These are phyloP conservation scores for Dalechampia spathulata DNA, from an alignment of 441 rosid genomes.

Conservation along the genomic window DNA sequence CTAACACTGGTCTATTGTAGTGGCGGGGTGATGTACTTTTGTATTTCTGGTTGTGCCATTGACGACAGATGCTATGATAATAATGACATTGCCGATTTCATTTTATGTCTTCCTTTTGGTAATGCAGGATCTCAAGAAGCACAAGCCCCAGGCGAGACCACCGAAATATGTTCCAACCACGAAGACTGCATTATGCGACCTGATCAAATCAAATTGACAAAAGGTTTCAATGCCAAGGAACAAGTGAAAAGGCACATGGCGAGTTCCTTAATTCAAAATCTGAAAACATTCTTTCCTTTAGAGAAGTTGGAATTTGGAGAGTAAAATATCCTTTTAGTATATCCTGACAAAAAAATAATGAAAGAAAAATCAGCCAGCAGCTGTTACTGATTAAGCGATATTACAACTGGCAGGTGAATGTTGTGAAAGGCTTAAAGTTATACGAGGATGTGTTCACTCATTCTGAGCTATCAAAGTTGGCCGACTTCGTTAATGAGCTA, in stretches of 20 bases:
- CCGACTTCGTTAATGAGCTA: constrained; percentile 48
- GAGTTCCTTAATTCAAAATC: constrained; percentile 42
- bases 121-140: constrained; percentile 75
- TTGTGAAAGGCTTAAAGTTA: constrained; percentile 88
- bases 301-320: constrained; percentile 17
- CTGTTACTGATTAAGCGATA: constrained; percentile 25
- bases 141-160: constrained; percentile 33
- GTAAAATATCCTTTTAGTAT: constrained; percentile 15
- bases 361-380: constrained; percentile 6
- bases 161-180: constrained; percentile 60
- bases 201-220: constrained; percentile 60
- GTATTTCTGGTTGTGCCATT: no score
- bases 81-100: neutral
- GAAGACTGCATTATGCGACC: constrained; percentile 55
- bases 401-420: constrained; percentile 71
- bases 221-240: constrained; percentile 65
- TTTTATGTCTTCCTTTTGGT: constrained; percentile 5
- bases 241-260: constrained; percentile 93
- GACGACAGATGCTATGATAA: no score
- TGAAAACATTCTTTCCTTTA: constrained; percentile 19
- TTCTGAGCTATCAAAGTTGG: constrained; percentile 62
- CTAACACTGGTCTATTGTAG: no score
- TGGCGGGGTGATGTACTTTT: no score
- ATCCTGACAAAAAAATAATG: constrained; percentile 14
- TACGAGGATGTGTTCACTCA: constrained; percentile 66